phyloP scores from a whole-genome alignment of 169 alveolate species.

The Plasmodium vinckei region DNA sequence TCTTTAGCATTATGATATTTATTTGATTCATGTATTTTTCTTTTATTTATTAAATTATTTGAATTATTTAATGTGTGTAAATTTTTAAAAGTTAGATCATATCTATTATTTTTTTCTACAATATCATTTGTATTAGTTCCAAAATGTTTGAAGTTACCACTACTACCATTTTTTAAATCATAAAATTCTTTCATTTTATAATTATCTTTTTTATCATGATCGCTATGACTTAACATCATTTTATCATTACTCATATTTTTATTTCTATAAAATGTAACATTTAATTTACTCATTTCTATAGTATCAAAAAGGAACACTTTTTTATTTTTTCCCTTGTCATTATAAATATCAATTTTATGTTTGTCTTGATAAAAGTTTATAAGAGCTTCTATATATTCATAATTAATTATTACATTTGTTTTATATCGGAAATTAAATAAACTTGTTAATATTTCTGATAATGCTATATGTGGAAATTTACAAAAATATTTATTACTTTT shows the following conservation, averaged over 20 bases:
- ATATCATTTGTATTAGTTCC: too few species aligned
- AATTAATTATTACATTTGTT: conserved; percentile 24
- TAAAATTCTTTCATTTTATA: conserved; percentile 4
- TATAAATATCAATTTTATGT: conserved; percentile 41
- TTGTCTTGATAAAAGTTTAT: conserved; percentile 43
- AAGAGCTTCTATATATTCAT: conserved; percentile 49
- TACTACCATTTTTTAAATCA: conserved; percentile 1
- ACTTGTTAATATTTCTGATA: conserved; percentile 60
- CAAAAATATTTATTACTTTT: conserved; percentile 42
- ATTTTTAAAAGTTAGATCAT: background rate
- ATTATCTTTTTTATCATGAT: conserved; percentile 8
- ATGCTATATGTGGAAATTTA: conserved; percentile 26
- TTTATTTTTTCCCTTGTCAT: conserved; percentile 51
- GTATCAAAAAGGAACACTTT: conserved; percentile 58
- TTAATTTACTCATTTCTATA: conserved; percentile 41
- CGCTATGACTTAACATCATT: background rate
- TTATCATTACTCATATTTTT: conserved; percentile 1
- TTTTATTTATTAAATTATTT: conserved; percentile 1
- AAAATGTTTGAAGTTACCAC: background rate
- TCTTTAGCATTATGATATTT: background rate
- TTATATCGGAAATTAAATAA: conserved; percentile 65
- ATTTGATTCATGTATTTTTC: conserved; percentile 7
- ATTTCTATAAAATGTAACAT: conserved; percentile 27
- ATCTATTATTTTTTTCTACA: too few species aligned
- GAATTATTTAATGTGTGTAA: background rate